Base-by-base conservation (phyloP, 2,329 filamentous ascomycete genomes). In the Fusarium succisae region DNA sequence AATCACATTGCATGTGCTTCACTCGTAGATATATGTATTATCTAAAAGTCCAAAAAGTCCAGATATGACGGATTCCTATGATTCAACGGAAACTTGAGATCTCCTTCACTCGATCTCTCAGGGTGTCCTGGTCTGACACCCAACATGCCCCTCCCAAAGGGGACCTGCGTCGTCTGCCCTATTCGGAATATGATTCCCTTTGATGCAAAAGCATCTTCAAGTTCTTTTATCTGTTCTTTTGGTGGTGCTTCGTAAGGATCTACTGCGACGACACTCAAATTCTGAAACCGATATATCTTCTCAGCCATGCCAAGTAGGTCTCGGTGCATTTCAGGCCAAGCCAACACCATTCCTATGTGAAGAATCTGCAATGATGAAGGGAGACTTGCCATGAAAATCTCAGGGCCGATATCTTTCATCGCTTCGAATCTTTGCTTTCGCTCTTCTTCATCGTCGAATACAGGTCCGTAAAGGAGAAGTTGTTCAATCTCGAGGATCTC, bases 401-500 rank as follows among this genome's bases (percentile, higher is more conserved):
- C 77, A 1, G 77, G 76, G 0, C 77, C 77, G 1, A 59, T 69
- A 5, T 79, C 71, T 12, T 62, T 69, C 53, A 77, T 70, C 1
- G 28, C 26, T 14, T 72, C 69, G 24, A 79, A 78, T 4, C 71
- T 66, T 30, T 63, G 22, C 5, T 41, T 38, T 38, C 77, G 65
- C 30, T 75, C 73, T 58, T 75, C 72, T 20, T 75, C 61, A 11
- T 79, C 69, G 20, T 79, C 74, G 14, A 78, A 79, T 0, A 78
- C 76, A 4, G 77, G 77, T 8, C 77, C 77, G 30, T 79, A 79
- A 12, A 79, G 70, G n/a, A 79, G 57, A 13, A 79, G 63, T 45
- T 79, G 77, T 47, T 79, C 77, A 18, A 79, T 73, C 45, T 79
- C 77, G 12, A 79, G 55, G 11, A 79, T 77, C 17, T 79, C 77